phyloP scores from a whole-genome alignment of 2,329 filamentous ascomycete species.

The Elsinoe australis region DNA sequence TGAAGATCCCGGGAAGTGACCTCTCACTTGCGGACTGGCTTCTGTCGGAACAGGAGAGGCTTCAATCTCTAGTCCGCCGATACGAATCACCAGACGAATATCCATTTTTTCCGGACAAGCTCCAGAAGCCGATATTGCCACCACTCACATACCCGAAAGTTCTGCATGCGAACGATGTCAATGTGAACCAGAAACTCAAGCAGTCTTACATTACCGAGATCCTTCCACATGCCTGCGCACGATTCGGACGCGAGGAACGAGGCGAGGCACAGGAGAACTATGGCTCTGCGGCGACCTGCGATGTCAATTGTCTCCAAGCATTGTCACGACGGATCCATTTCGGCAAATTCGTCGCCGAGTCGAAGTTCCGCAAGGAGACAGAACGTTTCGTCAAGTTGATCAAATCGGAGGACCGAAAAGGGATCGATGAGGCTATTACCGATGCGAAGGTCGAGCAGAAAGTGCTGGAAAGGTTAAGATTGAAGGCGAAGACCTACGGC shows the following conservation, averaged over 20 bases:
- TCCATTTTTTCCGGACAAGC: slow-evolving; percentile 81
- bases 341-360: slow-evolving; percentile 96
- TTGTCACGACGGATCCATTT: slow-evolving; percentile 89
- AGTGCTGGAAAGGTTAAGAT: slow-evolving; percentile 73
- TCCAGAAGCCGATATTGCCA: slow-evolving; percentile 75
- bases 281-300: slow-evolving; percentile 81
- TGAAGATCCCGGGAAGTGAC: slow-evolving; percentile 63
- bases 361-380: slow-evolving; percentile 79
- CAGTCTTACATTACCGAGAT: slow-evolving; percentile 74
- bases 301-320: slow-evolving; percentile 84
- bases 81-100: slow-evolving; percentile 97
- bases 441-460: slow-evolving; percentile 82
- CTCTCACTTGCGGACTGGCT: slow-evolving; percentile 93
- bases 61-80: slow-evolving; percentile 88
- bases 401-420: slow-evolving; percentile 66
- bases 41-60: slow-evolving; percentile 75
- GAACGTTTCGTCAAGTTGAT: slow-evolving; percentile 78
- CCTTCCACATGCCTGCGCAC: slow-evolving; percentile 73
- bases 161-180: slow-evolving; percentile 80
- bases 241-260: slow-evolving; percentile 68
- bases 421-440: slow-evolving; percentile 84
- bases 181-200: slow-evolving; percentile 83
- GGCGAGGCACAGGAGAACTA: slow-evolving; percentile 91
- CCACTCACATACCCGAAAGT: slow-evolving; percentile 82
- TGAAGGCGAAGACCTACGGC: slow-evolving; percentile 91